Base-by-base conservation (phyloP, 257 asterid species). In the Nicotiana tomentosiformis region DNA sequence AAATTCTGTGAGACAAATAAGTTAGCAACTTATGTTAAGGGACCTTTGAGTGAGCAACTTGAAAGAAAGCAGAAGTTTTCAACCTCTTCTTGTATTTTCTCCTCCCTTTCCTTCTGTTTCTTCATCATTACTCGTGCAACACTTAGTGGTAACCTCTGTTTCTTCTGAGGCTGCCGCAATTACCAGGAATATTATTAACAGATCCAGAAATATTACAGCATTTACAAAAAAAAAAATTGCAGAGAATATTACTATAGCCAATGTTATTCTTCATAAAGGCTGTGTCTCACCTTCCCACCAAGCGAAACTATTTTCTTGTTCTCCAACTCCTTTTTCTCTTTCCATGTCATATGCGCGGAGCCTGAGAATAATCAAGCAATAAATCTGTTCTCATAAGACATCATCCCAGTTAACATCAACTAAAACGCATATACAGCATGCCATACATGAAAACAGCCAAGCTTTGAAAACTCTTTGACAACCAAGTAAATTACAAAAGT, bases 31-130 rank as follows among this genome's bases (percentile, higher is more conserved):
- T 58, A 64, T 30, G 51, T 17, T 74, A 4, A 64, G 39, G 26
- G 43, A 66, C 67, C 30, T 14, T 30, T 29, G 57, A 35, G 11
- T 15, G 15, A 81, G 66, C 82, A 82, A 82, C 20, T 58, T 8
- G 55, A 18, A 66, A 35, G 43, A 58, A 62, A 57, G 76, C 8
- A 57, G 83, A 46, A 76, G 20, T 46, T 12, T 69, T 49, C 26
- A 76, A 94, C 99, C 98, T 96, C 97, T 82, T 90, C 86, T 66
- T 69, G 91, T 86, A 78, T 6, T 86, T 91, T 91, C 72, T 88
- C 91, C 60, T 94, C 98, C 87, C 96, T 90, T 85, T 93, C 95
- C 87, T 93, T 91, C 85, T 92, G 98, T 51, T 91, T 93, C 94
- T 94, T 94, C 98, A 94, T 94, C 79, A 83, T 43, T 68, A 88